Evolutionary conservation across 1,284 basidiomycete species (phyloP), one percentile per base, ranked within the genome.

Genomic region (Erythrobasidium hasegawianum): DNA sequence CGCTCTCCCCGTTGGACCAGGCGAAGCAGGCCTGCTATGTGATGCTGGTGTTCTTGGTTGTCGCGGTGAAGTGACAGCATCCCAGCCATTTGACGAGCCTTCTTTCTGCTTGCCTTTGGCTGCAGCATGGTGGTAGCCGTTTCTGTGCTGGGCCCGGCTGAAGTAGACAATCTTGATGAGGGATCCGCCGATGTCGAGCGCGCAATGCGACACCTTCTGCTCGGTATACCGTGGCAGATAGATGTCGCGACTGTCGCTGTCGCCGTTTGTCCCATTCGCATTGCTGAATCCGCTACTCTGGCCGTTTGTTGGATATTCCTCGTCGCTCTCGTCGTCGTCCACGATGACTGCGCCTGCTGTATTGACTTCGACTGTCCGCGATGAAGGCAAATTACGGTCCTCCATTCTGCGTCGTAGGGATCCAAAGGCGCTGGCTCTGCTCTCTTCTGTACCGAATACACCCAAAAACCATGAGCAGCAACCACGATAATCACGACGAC

Each of bases 91-190:
- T 24, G 27, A 39, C n/a, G 10, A 24, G 49, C 24, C 53, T 14
- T 33, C 62, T 53, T 53, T 57, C 14, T 49, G 55, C 43, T 65
- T 65, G 54, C 62, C 62, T 45, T 43, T 47, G 18, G 26, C 55
- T 10, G 22, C 52, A 22, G 33, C 22, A 55, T 59, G 40, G n/a
- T 9, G 16, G 45, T 29, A 53, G 64, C 20, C 43, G 22, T 24
- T 18, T 33, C 86, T 87, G 61, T 89, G 86, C 8, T 87, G 85
- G 16, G 90, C 92, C 47, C 93, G 87, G 59, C 92, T 96, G 78
- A 98, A 98, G 80, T 97, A 99, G 73, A 97, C 91, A 64, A 99
- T 90, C 79, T 99, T 99, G 69, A 95, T 95, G 13, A 99, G 81
- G 3, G 94, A 97, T 39, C 95, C 95, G 41, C 96, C 95, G 74